Percentiles rank a stretch among this genome's conserved stretches.
phyloP scores from a whole-genome alignment of 306 rosid genomes.

The Quercus mongolica region DNA sequence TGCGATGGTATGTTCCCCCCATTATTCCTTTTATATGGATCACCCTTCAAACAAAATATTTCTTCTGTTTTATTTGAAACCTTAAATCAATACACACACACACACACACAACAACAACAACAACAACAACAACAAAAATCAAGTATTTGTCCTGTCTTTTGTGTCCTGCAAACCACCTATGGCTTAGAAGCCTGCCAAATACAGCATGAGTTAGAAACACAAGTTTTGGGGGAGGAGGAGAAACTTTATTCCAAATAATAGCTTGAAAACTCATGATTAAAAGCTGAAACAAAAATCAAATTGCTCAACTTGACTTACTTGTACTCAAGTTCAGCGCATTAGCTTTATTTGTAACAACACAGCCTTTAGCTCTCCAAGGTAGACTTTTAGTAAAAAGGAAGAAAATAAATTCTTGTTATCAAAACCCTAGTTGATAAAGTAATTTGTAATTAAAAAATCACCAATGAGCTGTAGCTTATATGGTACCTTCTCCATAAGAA shows the following conservation, averaged over 20 bases:
- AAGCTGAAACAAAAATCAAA: neutral
- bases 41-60: neutral
- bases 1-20: slow-evolving; percentile 67
- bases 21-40: neutral
- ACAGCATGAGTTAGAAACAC: neutral
- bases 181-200: neutral
- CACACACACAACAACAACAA: too few relatives aligned
- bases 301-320: neutral
- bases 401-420: neutral
- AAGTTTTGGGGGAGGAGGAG: neutral
- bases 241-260: neutral
- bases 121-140: too few relatives aligned
- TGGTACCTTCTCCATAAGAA: neutral
- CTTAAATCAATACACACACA: neutral
- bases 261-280: neutral
- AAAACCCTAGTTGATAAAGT: neutral
- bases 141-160: too few relatives aligned
- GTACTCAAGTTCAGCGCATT: neutral
- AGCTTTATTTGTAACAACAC: slow-evolving; percentile 3
- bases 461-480: neutral
- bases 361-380: neutral
- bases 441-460: neutral
- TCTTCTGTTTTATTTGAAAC: neutral
- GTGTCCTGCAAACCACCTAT: too few relatives aligned
- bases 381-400: neutral